Conservation (phyloP, 2,329 filamentous ascomycete genomes). For the Aurifilum marmelostoma region DNA sequence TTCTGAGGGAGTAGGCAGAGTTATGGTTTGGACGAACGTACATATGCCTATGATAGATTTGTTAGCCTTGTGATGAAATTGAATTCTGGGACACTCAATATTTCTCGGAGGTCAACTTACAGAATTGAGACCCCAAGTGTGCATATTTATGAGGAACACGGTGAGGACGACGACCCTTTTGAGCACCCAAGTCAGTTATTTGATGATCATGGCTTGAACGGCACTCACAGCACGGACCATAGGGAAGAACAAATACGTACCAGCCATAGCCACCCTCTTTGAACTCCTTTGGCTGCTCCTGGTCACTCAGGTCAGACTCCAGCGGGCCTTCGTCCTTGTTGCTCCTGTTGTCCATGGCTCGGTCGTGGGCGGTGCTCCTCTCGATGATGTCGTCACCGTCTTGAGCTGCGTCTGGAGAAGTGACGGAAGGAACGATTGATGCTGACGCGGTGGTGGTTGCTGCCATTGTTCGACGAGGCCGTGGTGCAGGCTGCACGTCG, state of each 20-base stretch:
- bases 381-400: conserved; percentile 15
- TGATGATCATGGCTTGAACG: not conserved
- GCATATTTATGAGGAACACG: conserved; percentile 63
- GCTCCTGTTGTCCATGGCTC: conserved; percentile 9
- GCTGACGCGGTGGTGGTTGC: not conserved
- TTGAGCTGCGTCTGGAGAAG: not conserved
- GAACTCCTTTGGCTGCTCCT: conserved; percentile 38
- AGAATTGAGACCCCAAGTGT: conserved; percentile 77
- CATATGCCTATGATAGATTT: conserved; percentile 16
- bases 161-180: conserved; percentile 56
- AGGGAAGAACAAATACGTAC: conserved; percentile 39
- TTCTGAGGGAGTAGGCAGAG: not conserved
- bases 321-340: conserved; percentile 17
- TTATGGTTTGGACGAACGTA: not conserved
- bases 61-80: conserved; percentile 15
- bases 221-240: not conserved
- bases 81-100: not conserved
- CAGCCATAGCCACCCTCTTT: conserved; percentile 65
- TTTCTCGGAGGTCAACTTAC: conserved; percentile 40
- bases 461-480: not conserved
- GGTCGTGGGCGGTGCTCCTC: conserved; percentile 11
- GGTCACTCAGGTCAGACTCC: conserved; percentile 34
- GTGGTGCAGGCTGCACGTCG: not conserved
- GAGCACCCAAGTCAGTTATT: conserved; percentile 7
- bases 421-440: not conserved